These are phyloP conservation scores for Ustilago bromivora DNA, from an alignment of 1,284 basidiomycete species.

Conservation along the genomic window DNA sequence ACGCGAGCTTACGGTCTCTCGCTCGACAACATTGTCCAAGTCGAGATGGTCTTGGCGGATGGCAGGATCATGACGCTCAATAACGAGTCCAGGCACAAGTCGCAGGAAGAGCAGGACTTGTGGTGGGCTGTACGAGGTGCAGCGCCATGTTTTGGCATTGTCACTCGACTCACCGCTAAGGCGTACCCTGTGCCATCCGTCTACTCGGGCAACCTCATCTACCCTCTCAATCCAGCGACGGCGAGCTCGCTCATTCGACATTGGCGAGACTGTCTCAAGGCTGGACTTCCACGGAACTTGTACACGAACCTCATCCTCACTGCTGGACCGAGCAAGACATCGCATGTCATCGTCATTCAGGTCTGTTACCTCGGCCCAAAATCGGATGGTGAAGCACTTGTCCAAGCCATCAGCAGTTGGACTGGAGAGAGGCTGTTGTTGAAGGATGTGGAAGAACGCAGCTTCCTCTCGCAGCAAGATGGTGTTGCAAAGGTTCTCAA, in stretches of 20 bases:
- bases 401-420: conserved; percentile 86
- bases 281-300: conserved; percentile 77
- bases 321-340: conserved; percentile 75
- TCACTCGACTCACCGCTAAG: conserved; percentile 85
- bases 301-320: conserved; percentile 90
- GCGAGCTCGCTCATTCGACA: conserved; percentile 88
- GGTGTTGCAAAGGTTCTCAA: conserved; percentile 87
- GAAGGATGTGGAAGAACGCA: conserved; percentile 89
- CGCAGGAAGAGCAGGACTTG: conserved; percentile 71
- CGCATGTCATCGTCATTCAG: conserved; percentile 81
- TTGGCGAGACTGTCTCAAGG: conserved; percentile 90
- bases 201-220: conserved; percentile 89
- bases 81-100: conserved; percentile 47
- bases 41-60: conserved; percentile 66
- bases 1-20: conserved; percentile 81
- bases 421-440: conserved; percentile 79
- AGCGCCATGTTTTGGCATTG: conserved; percentile 84
- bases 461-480: conserved; percentile 86
- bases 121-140: conserved; percentile 92
- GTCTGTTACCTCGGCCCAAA: conserved; percentile 83
- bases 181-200: conserved; percentile 88
- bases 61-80: conserved; percentile 59
- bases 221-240: conserved; percentile 84
- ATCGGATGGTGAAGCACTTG: conserved; percentile 80
- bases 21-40: conserved; percentile 60